These are phyloP conservation scores for Botrytis medusae DNA, from an alignment of 2,329 filamentous ascomycete species.

Conservation along the genomic window DNA sequence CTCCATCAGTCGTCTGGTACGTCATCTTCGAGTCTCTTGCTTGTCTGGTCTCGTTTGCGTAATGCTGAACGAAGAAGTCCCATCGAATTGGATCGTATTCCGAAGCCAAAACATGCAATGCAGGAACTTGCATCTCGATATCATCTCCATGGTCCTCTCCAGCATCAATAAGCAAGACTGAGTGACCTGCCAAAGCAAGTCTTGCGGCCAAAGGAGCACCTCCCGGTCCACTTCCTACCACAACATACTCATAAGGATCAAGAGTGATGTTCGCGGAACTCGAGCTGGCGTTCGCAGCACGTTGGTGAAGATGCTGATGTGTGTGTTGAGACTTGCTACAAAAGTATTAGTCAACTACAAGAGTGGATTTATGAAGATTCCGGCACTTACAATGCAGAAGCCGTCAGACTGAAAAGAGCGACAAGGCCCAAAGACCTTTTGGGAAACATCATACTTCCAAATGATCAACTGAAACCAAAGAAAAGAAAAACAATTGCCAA, in stretches of 20 bases:
- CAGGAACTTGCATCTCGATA: slow-evolving; percentile 48
- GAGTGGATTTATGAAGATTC: background rate
- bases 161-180: slow-evolving; percentile 53
- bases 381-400: slow-evolving; percentile 15
- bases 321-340: background rate
- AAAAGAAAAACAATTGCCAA: background rate
- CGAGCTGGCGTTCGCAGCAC: background rate
- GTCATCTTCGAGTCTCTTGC: slow-evolving; percentile 29
- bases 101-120: slow-evolving; percentile 49
- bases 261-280: slow-evolving; percentile 14
- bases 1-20: slow-evolving; percentile 42
- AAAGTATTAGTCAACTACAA: background rate
- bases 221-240: slow-evolving; percentile 54
- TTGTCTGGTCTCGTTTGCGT: slow-evolving; percentile 25
- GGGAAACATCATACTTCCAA: slow-evolving; percentile 2
- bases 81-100: slow-evolving; percentile 44
- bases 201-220: slow-evolving; percentile 51
- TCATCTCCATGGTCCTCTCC: slow-evolving; percentile 50
- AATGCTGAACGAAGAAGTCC: slow-evolving; percentile 46
- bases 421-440: slow-evolving; percentile 5
- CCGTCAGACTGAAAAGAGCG: slow-evolving; percentile 9
- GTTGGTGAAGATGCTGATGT: slow-evolving; percentile 4
- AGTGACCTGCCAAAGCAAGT: slow-evolving; percentile 52
- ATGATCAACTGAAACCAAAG: background rate
- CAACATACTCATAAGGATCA: slow-evolving; percentile 47